These are phyloP conservation scores for Epichloe sp. DNA, from an alignment of 2,329 filamentous ascomycete genomes.

Conservation along the genomic window DNA sequence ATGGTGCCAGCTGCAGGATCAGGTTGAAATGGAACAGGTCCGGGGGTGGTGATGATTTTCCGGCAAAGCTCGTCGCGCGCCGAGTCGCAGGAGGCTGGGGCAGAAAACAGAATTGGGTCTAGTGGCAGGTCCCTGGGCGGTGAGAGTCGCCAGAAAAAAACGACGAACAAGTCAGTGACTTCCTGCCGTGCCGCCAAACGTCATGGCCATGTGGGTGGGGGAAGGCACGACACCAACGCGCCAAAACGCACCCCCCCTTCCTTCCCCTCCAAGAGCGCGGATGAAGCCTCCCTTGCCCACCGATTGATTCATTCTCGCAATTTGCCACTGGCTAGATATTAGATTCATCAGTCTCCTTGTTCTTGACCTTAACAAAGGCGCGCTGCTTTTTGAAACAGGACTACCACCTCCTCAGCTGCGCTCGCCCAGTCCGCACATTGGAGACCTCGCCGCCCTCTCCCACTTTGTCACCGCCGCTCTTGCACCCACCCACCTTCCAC, in stretches of 20 bases:
- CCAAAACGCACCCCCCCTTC: conserved; percentile 8
- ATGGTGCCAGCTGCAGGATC: conserved; percentile 3
- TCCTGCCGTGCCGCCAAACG: not conserved
- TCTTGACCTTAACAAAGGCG: not conserved
- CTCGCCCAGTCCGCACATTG: no score
- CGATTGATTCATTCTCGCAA: not conserved
- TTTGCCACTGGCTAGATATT: not conserved
- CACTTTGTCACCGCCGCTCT: conserved; percentile 2
- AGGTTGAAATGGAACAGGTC: not conserved
- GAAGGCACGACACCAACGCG: conserved; percentile 11
- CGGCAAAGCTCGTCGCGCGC: conserved; percentile 9
- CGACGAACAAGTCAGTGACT: not conserved
- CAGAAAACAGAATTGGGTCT: conserved; percentile 9
- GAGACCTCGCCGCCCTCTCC: not conserved
- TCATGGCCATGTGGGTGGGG: no score
- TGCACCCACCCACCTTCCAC: conserved; percentile 2
- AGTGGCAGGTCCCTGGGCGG: conserved; percentile 6
- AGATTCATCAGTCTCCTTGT: not conserved
- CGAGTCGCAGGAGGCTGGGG: conserved; percentile 6
- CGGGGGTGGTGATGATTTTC: conserved; percentile 3
- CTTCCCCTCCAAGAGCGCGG: not conserved
- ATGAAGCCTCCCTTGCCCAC: not conserved
- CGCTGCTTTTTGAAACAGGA: no score
- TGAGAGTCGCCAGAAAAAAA: conserved; percentile 2
- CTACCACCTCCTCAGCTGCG: no score